phyloP scores from a whole-genome alignment of 345 rosid genomes.

The Xanthoceras sorbifolium region DNA sequence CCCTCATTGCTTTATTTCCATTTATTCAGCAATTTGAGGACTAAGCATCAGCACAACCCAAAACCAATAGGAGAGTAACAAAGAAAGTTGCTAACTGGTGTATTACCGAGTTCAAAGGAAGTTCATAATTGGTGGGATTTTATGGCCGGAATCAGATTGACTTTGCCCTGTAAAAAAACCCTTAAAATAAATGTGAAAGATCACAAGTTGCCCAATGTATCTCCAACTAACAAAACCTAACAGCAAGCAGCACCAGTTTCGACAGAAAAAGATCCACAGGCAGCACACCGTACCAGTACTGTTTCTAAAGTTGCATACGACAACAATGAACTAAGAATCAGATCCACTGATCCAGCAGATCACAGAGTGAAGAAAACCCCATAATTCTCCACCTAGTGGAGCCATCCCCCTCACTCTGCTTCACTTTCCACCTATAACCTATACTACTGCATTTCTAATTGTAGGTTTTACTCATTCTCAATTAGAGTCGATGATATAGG shows the following conservation, averaged over 20 bases:
- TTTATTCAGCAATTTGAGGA: neutral
- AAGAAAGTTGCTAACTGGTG: neutral
- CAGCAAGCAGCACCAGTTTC: neutral
- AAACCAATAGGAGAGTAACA: neutral
- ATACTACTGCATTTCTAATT: no score
- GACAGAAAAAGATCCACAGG: neutral
- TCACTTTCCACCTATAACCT: neutral
- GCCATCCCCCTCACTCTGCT: neutral
- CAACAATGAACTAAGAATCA: neutral
- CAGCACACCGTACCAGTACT: neutral
- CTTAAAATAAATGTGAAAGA: neutral
- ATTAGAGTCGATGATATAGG: neutral
- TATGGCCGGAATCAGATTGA: neutral
- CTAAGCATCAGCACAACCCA: neutral
- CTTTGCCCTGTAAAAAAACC: neutral
- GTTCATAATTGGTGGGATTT: no score
- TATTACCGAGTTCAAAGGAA: neutral
- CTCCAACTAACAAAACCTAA: neutral
- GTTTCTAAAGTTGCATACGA: neutral
- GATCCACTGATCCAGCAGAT: neutral
- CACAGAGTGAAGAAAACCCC: neutral
- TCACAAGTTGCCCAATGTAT: neutral
- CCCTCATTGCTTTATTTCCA: neutral
- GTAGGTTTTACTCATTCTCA: neutral
- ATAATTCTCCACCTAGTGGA: neutral